A percentile compares a stretch with the other conserved stretches of the same genome.
Conservation (phyloP, 768 basidiomycete species). For the Lactarius akahatsu region DNA sequence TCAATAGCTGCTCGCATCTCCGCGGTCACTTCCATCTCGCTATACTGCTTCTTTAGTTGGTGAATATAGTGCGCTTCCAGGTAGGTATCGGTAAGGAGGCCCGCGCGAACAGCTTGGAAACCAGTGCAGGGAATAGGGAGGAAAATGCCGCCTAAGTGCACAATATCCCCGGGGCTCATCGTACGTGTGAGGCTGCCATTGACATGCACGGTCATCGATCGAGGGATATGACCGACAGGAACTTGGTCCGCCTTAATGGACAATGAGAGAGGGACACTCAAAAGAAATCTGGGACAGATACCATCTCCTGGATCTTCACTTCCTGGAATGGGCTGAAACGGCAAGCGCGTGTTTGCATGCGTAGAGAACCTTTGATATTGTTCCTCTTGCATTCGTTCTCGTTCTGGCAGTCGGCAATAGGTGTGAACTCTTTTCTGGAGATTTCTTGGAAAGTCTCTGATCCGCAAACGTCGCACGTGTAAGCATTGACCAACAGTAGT, state of each 20-base stretch:
- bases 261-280: slow-evolving; percentile 17
- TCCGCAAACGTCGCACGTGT: slow-evolving; percentile 97
- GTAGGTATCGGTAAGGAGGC: slow-evolving; percentile 95
- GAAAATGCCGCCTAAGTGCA: slow-evolving; percentile 93
- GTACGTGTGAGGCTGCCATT: slow-evolving; percentile 85
- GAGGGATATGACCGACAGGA: slow-evolving; percentile 97
- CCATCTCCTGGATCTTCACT: slow-evolving; percentile 99
- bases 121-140: slow-evolving; percentile 97
- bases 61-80: slow-evolving; percentile 87
- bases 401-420: slow-evolving; percentile 86
- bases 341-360: slow-evolving; percentile 88
- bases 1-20: slow-evolving; percentile 70
- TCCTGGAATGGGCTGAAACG: slow-evolving; percentile 93
- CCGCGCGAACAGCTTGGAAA: slow-evolving; percentile 94
- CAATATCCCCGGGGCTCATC: slow-evolving; percentile 94
- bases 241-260: slow-evolving; percentile 90
- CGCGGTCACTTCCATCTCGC: slow-evolving; percentile 88
- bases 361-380: slow-evolving; percentile 81
- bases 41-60: slow-evolving; percentile 97
- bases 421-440: slow-evolving; percentile 84
- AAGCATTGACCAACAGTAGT: slow-evolving; percentile 93
- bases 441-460: slow-evolving; percentile 99
- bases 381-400: slow-evolving; percentile 84
- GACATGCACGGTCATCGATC: slow-evolving; percentile 96
- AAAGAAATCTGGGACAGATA: slow-evolving; percentile 35